Conservation (phyloP, 169 alveolate genomes). For the Miamiensis avidus region DNA sequence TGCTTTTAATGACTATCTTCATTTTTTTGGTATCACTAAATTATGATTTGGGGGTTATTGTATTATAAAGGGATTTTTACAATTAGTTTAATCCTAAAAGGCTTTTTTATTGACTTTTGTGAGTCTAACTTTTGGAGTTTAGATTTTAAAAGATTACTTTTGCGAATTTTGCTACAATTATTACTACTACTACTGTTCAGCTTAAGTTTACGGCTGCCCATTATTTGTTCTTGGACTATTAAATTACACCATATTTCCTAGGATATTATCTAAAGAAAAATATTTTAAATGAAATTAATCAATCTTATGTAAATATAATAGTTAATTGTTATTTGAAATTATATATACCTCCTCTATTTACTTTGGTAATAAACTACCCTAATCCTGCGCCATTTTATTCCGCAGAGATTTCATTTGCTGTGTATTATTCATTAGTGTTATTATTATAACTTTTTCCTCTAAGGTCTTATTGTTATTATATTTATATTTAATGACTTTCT, state of each 20-base stretch:
- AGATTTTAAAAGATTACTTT: not conserved
- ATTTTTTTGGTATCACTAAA: too few relatives aligned
- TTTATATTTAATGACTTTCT: too few relatives aligned
- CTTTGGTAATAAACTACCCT: not conserved
- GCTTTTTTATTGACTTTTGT: not conserved
- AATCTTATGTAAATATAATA: too few relatives aligned
- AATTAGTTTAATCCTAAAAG: too few relatives aligned
- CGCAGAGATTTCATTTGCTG: too few relatives aligned
- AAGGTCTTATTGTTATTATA: too few relatives aligned
- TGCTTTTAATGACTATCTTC: not conserved
- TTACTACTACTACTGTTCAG: not conserved
- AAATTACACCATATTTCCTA: not conserved
- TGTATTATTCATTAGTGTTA: too few relatives aligned
- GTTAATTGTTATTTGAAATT: too few relatives aligned
- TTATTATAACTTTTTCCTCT: too few relatives aligned
- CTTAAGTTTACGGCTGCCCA: not conserved
- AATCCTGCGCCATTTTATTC: too few relatives aligned
- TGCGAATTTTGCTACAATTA: not conserved
- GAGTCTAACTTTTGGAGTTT: not conserved
- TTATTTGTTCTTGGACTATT: not conserved
- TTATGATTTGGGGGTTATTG: not conserved
- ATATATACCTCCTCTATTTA: not conserved
- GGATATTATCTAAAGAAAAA: not conserved
- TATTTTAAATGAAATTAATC: too few relatives aligned
- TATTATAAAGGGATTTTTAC: too few relatives aligned